Evolutionary conservation across 139 green algal species (phyloP).

Genomic region (Chlamydomonas sp.): DNA sequence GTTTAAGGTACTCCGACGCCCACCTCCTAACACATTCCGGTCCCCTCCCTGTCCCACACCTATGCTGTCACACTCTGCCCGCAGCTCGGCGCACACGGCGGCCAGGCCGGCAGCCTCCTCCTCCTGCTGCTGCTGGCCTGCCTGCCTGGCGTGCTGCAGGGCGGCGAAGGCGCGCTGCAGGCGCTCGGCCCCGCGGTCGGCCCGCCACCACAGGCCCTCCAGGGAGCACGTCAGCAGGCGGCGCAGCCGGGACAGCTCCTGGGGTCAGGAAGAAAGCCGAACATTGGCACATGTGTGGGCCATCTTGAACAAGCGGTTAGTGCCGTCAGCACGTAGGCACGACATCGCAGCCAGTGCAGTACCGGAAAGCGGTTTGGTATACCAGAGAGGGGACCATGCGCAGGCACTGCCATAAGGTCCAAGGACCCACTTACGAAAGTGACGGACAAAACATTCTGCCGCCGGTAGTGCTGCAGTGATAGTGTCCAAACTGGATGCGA

Average conservation of each 20-base stretch:
- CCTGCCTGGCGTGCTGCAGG: background rate
- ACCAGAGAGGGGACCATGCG: too few relatives aligned
- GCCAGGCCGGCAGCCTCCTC: background rate
- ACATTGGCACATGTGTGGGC: background rate
- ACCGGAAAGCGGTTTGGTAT: too few relatives aligned
- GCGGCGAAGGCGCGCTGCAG: background rate
- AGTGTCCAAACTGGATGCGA: too few relatives aligned
- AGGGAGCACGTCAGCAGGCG: background rate
- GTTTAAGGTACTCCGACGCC: background rate
- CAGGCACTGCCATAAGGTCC: too few relatives aligned
- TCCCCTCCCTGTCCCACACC: background rate
- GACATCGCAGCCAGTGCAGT: too few relatives aligned
- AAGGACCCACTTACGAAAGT: too few relatives aligned
- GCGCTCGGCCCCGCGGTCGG: background rate
- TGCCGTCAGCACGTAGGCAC: background rate
- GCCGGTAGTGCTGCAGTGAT: too few relatives aligned
- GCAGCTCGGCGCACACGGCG: background rate
- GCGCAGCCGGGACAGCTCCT: slow-evolving; percentile 16
- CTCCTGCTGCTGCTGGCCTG: background rate
- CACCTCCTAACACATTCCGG: background rate
- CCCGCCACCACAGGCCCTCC: background rate
- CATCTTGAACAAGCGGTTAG: too few relatives aligned
- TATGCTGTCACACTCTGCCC: slow-evolving; percentile 7
- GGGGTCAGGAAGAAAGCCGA: background rate
- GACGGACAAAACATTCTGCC: too few relatives aligned